These are phyloP conservation scores for Lunasporangiospora selenospora DNA, from an alignment of 192 early-diverging fungal species.

Conservation along the genomic window DNA sequence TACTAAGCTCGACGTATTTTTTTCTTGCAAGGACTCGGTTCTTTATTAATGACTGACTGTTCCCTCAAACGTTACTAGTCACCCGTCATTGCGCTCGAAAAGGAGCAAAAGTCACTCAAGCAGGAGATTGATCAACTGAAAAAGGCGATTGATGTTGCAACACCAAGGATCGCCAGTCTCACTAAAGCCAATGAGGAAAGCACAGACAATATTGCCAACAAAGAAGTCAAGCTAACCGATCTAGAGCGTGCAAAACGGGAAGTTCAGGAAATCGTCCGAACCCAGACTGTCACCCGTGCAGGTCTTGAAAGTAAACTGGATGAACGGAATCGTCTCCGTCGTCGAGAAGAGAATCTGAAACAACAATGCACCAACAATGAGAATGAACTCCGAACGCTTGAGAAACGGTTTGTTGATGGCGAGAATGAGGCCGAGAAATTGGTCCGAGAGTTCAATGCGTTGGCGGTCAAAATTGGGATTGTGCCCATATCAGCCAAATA, in stretches of 20 bases:
- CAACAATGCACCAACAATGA: slow-evolving; percentile 18
- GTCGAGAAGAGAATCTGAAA: slow-evolving; percentile 20
- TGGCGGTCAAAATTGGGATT: slow-evolving; percentile 38
- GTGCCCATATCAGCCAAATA: slow-evolving; percentile 27
- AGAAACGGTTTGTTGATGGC: slow-evolving; percentile 11
- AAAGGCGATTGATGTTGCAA: slow-evolving; percentile 16
- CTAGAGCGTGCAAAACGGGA: slow-evolving; percentile 23
- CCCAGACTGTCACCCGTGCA: slow-evolving; percentile 32
- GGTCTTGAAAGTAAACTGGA: slow-evolving; percentile 32
- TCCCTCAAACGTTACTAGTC: no score
- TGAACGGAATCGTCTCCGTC: slow-evolving; percentile 26
- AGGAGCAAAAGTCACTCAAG: slow-evolving; percentile 46
- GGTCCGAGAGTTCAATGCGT: slow-evolving; percentile 28
- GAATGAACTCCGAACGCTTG: slow-evolving; percentile 12
- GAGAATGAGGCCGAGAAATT: slow-evolving; percentile 26
- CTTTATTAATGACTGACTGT: no score
- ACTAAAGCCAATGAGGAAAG: slow-evolving; percentile 21
- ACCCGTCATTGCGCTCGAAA: slow-evolving; percentile 54
- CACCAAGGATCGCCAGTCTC: slow-evolving; percentile 27
- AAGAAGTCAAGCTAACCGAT: slow-evolving; percentile 11
- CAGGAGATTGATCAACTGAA: slow-evolving; percentile 62
- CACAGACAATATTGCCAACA: slow-evolving; percentile 2
- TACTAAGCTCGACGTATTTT: no score
- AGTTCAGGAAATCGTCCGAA: slow-evolving; percentile 22
- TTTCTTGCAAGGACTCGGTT: no score